Base-by-base conservation (phyloP, 2,329 filamentous ascomycete genomes). In the Curvularia eragrostidis region DNA sequence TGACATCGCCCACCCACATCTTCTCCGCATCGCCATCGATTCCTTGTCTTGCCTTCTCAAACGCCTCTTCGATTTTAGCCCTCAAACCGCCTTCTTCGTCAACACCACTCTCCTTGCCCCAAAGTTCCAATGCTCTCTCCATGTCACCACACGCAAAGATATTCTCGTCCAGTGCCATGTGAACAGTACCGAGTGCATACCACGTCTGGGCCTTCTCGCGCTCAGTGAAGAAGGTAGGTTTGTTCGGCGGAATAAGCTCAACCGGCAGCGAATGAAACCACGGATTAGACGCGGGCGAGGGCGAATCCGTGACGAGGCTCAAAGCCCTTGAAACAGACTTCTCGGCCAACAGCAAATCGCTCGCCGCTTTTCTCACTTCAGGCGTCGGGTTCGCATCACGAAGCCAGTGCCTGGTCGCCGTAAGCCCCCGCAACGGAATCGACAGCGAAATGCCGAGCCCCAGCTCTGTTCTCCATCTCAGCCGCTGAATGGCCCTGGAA, bases 141-240 rank as follows among this genome's bases (percentile, higher is more conserved):
- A 74, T 59, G 48, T 73, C 73, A 0, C 73, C 74, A 2, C 71
- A 72, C 4, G 70, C 74, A 42, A 75, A 76, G 28, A 76, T 41
- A 38, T 61, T 64, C 56, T 76, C 73, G 0, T 66, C 66, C 23
- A 75, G n/a, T 8, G 58, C 59, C 36, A 63, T 63, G 41, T 76
- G 74, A 13, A 69, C 66, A n/a, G 64, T 59, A 0, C 72, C 74
- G 0, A 67, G 53, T 21, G 52, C 68, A 52, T 67, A 73, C 73
- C 74, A 76, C 3, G 67, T 64, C 49, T 67, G 61, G 3, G 67
- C 73, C 13, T 61, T 52, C 60, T 75, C 73, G 0, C 28, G 48
- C 12, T 73, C 71, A 0, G 61, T 62, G 42, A 75, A 76, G 66
- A 68, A 75, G 0, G 52, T 54, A 1, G 56, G 59, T 21, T 69